A percentile compares a stretch with the other conserved stretches of the same genome.
Conservation (phyloP, 768 basidiomycete species). For the Lactifluus echinatus region DNA sequence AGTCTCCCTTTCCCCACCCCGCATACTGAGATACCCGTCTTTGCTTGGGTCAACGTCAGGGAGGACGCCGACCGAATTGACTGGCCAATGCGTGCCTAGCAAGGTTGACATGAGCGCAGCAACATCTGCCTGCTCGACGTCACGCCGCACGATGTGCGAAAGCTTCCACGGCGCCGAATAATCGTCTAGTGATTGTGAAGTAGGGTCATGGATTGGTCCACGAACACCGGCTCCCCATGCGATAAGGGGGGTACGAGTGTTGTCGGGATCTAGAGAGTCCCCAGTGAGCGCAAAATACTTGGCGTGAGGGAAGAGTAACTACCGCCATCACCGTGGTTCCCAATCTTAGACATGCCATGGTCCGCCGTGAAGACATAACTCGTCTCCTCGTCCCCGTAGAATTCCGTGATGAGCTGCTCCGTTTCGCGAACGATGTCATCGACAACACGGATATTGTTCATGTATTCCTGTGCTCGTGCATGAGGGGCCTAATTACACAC, state of each 20-base stretch:
- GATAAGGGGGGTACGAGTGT: constrained; percentile 76
- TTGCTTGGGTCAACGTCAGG: constrained; percentile 59
- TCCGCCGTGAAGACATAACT: constrained; percentile 79
- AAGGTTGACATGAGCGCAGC: constrained; percentile 70
- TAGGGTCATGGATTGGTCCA: constrained; percentile 49
- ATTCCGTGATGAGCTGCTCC: constrained; percentile 51
- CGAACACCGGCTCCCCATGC: constrained; percentile 77
- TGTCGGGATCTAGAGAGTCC: constrained; percentile 62
- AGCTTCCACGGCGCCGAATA: constrained; percentile 62
- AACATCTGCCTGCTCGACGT: constrained; percentile 80
- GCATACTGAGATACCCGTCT: constrained; percentile 49
- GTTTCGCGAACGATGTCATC: constrained; percentile 64
- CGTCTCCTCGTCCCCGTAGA: constrained; percentile 62
- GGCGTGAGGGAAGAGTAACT: constrained; percentile 22
- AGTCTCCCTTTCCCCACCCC: constrained; percentile 38
- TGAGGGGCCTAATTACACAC: background rate
- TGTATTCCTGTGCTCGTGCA: constrained; percentile 56
- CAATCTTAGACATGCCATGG: constrained; percentile 84
- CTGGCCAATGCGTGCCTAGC: constrained; percentile 66
- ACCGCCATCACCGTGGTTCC: constrained; percentile 88
- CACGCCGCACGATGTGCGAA: constrained; percentile 49
- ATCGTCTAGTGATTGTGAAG: constrained; percentile 52
- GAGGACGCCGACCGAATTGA: constrained; percentile 73
- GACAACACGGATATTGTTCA: constrained; percentile 74
- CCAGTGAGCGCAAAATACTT: background rate